Conservation (phyloP, 2,329 filamentous ascomycete genomes). For the Cercospora zeina region DNA sequence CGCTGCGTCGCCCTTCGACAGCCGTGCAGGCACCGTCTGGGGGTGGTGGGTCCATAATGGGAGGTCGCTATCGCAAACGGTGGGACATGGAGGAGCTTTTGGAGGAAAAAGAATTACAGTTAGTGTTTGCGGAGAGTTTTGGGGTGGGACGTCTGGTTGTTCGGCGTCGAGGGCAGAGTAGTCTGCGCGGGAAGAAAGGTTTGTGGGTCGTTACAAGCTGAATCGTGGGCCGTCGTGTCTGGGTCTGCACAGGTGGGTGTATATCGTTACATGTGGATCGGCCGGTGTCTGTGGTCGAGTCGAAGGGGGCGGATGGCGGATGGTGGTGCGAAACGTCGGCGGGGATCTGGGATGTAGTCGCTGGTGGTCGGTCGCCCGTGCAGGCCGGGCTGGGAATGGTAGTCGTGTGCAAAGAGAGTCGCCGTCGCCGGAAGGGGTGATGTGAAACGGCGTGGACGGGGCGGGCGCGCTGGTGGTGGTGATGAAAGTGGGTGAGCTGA, state of each 20-base stretch:
- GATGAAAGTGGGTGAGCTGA: no score
- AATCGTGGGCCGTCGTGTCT: background rate
- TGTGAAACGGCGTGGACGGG: background rate
- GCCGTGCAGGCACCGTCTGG: slow-evolving; percentile 5
- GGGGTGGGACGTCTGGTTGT: background rate
- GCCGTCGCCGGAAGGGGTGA: background rate
- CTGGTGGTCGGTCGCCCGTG: background rate
- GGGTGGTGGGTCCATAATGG: slow-evolving; percentile 18
- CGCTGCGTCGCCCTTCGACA: background rate
- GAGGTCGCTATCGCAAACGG: slow-evolving; percentile 8
- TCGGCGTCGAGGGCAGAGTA: background rate
- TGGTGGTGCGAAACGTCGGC: background rate
- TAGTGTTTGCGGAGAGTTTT: slow-evolving; percentile 2
- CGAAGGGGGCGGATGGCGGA: background rate
- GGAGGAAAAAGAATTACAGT: background rate
- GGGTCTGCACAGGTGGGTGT: background rate
- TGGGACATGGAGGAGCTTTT: slow-evolving; percentile 4
- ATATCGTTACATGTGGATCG: slow-evolving; percentile 1
- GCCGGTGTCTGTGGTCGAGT: background rate
- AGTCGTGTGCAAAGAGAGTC: slow-evolving; percentile 7
- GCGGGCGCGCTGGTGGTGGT: background rate
- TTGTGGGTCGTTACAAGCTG: background rate
- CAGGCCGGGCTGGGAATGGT: slow-evolving; percentile 10
- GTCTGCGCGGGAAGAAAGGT: slow-evolving; percentile 2
- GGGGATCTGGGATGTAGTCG: slow-evolving; percentile 3